phyloP scores from a whole-genome alignment of 805 yeast species.

The Isabelozyma gotoi region DNA sequence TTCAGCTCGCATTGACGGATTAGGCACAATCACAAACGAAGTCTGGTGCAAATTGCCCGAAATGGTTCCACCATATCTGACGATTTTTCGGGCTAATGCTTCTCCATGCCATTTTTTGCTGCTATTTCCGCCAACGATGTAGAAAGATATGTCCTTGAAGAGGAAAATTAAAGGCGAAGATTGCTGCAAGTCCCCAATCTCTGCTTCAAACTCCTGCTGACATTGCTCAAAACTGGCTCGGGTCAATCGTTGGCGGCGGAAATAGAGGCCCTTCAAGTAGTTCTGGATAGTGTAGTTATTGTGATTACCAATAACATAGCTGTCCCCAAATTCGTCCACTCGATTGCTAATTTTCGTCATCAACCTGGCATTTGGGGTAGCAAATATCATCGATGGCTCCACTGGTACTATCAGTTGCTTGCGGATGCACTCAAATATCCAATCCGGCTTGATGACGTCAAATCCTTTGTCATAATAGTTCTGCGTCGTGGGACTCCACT shows the following conservation, averaged over 20 bases:
- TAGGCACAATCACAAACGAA: constrained; percentile 40
- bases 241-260: constrained; percentile 11
- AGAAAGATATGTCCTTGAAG: constrained; percentile 35
- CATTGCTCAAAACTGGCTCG: constrained; percentile 8
- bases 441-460: constrained; percentile 64
- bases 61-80: constrained; percentile 46
- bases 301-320: constrained; percentile 42
- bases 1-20: neutral
- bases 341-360: constrained; percentile 24
- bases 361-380: constrained; percentile 30
- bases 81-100: constrained; percentile 25
- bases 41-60: constrained; percentile 20
- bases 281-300: constrained; percentile 4
- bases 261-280: constrained; percentile 10
- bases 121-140: constrained; percentile 17
- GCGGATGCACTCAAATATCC: constrained; percentile 70
- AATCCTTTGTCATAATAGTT: constrained; percentile 40
- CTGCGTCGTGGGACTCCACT: constrained; percentile 23
- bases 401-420: constrained; percentile 42
- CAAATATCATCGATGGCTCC: constrained; percentile 61
- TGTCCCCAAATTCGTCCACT: constrained; percentile 64
- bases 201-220: constrained; percentile 10
- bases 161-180: constrained; percentile 25
- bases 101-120: constrained; percentile 1
- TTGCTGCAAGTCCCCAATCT: constrained; percentile 6